Evolutionary conservation across 2,329 filamentous ascomycete species (phyloP).

Genomic region (Aspergillus felis): DNA sequence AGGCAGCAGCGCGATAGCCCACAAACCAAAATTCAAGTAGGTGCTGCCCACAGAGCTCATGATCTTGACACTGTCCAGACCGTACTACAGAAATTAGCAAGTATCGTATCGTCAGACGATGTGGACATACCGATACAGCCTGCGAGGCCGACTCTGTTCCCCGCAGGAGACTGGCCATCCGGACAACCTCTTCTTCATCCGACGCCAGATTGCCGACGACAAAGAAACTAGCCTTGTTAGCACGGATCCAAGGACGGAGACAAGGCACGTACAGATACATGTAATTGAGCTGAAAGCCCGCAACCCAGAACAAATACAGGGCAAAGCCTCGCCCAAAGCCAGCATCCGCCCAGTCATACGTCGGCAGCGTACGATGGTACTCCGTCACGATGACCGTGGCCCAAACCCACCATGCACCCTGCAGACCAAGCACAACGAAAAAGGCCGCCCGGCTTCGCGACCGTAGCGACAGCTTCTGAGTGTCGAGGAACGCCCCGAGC

Average conservation of each 20-base stretch:
- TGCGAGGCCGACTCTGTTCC: constrained; percentile 71
- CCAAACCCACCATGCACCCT: constrained; percentile 72
- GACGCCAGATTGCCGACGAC: constrained; percentile 63
- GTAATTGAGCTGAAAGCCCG: constrained; percentile 70
- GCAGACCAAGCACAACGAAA: constrained; percentile 46
- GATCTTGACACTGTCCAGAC: constrained; percentile 57
- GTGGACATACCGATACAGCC: constrained; percentile 53
- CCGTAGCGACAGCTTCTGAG: constrained; percentile 52
- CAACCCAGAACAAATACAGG: constrained; percentile 63
- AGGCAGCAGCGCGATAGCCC: constrained; percentile 60
- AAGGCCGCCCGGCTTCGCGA: constrained; percentile 55
- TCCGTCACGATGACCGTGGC: constrained; percentile 61
- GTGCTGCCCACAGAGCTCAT: constrained; percentile 64
- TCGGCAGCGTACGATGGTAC: constrained; percentile 55
- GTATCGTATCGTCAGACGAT: background rate
- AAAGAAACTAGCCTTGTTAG: constrained; percentile 54
- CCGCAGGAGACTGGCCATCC: constrained; percentile 63
- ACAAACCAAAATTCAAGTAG: constrained; percentile 68
- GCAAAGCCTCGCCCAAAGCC: constrained; percentile 66
- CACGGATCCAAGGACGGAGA: background rate
- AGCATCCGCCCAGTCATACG: constrained; percentile 61
- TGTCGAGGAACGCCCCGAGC: constrained; percentile 63
- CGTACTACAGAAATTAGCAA: constrained; percentile 48
- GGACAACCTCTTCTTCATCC: constrained; percentile 60
- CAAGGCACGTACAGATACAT: constrained; percentile 56